Evolutionary conservation across 352 stramenopile genomes (phyloP), one percentile per base, ranked within the genome.

Genomic region (Pythium utonaiense): DNA sequence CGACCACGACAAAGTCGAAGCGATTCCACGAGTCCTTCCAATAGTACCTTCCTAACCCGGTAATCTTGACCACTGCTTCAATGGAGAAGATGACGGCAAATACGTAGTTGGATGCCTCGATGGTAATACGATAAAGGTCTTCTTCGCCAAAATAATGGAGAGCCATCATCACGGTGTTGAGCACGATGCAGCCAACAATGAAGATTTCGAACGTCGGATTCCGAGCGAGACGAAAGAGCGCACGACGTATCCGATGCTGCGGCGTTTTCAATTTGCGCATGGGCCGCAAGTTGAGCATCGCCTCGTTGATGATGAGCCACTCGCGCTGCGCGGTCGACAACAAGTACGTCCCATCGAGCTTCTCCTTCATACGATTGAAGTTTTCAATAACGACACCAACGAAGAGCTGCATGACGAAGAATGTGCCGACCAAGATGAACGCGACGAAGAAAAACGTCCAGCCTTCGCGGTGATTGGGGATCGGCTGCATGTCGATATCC

Each of bases 311-410:
- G 13, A 66, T 68, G 10, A 93, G 66, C 85, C 85, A 96, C 62
- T 88, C 74, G 17, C 86, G 71, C 53, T 96, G 85, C 9, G 79
- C 74, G 17, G 72, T 69, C 2, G 86, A 90, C 17, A 96, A 75
- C n/a, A 95, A 57, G 40, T 77, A 85, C 0, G 75, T 86, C 7
- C 72, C 75, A 16, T 84, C 80, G 0, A 89, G 48, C 16, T 78
- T 80, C 36, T 85, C 74, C 38, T 86, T 86, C 80, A 88, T 87
- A 9, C 69, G 71, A 51, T 95, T 94, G 55, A 97, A 98, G 53
- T 96, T 96, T 42, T 97, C 89, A 41, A 97, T 93, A n/a, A 97
- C 82, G n/a, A 97, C 89, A 31, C 90, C 93, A 13, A 97, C 85
- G 61, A 98, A 98, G 1, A 97, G 73, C 31, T 98, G 88, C 70